Evolutionary conservation across 768 basidiomycete species (phyloP).

Genomic region (Cystofilobasidium ferigula): DNA sequence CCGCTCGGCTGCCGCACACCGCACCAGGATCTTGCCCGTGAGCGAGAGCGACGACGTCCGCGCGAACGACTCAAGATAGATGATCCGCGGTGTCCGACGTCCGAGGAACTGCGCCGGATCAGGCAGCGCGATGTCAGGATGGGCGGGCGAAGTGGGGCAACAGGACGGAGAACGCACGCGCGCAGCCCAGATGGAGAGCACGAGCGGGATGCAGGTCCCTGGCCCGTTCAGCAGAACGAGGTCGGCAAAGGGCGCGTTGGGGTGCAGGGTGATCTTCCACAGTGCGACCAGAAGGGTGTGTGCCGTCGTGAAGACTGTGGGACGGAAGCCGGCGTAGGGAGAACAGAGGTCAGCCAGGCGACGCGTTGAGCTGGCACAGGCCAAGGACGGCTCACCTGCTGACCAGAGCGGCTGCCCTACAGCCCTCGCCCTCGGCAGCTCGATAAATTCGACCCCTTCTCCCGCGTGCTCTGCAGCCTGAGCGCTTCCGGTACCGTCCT

Average conservation of each 20-base stretch:
- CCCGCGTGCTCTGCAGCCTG: background rate
- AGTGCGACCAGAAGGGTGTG: constrained; percentile 54
- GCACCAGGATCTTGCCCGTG: background rate
- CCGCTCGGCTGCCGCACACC: background rate
- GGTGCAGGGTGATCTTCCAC: constrained; percentile 38
- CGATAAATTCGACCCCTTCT: background rate
- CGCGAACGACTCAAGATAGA: constrained; percentile 92
- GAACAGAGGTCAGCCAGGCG: background rate
- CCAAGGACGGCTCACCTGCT: background rate
- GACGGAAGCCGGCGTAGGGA: background rate
- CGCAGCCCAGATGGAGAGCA: constrained; percentile 51
- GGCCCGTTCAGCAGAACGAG: constrained; percentile 84
- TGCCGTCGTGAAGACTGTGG: constrained; percentile 47
- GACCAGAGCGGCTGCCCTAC: constrained; percentile 1
- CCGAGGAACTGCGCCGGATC: constrained; percentile 58
- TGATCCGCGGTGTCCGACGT: constrained; percentile 54
- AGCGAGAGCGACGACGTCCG: constrained; percentile 38
- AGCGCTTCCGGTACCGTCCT: constrained; percentile 8
- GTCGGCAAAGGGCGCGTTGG: constrained; percentile 47
- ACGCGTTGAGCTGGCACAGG: background rate
- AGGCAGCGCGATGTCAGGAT: background rate
- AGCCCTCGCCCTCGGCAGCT: constrained; percentile 1
- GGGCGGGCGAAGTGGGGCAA: background rate
- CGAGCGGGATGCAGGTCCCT: constrained; percentile 78
- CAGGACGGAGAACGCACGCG: background rate